phyloP scores from a whole-genome alignment of 2,329 filamentous ascomycete species.

The Teratosphaeria gauchensis region DNA sequence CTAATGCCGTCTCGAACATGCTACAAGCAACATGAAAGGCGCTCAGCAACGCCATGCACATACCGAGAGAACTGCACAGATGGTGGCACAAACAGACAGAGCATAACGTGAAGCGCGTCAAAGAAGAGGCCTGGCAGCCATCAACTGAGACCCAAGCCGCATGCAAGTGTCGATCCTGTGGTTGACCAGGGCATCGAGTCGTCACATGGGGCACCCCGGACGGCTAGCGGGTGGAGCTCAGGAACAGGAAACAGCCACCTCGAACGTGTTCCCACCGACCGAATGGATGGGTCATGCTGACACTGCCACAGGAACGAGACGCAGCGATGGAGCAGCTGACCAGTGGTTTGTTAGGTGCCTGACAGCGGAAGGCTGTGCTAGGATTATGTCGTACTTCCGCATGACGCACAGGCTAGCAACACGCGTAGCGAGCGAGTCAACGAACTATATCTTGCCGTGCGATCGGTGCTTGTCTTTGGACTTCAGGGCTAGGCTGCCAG shows the following conservation, averaged over 20 bases:
- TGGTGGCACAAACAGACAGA: neutral
- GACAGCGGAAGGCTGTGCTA: neutral
- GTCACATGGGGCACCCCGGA: neutral
- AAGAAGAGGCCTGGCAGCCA: neutral
- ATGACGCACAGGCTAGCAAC: too few relatives aligned
- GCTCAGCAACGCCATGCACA: neutral
- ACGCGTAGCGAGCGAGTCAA: too few relatives aligned
- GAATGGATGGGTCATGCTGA: neutral
- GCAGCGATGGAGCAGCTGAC: neutral
- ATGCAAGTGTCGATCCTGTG: neutral
- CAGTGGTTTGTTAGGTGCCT: neutral
- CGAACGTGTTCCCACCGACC: neutral
- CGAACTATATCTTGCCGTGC: too few relatives aligned
- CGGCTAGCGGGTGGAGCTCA: neutral
- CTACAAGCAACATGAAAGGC: neutral
- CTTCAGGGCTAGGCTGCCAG: too few relatives aligned
- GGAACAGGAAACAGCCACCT: neutral
- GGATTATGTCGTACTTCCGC: neutral
- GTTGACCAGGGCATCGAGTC: neutral
- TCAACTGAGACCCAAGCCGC: neutral
- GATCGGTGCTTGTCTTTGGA: too few relatives aligned
- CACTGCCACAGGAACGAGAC: neutral
- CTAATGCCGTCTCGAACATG: neutral
- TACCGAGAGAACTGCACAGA: neutral
- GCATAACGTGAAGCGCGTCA: neutral